Base-by-base conservation (phyloP, 345 rosid genomes). In the Microthlaspi erraticum region DNA sequence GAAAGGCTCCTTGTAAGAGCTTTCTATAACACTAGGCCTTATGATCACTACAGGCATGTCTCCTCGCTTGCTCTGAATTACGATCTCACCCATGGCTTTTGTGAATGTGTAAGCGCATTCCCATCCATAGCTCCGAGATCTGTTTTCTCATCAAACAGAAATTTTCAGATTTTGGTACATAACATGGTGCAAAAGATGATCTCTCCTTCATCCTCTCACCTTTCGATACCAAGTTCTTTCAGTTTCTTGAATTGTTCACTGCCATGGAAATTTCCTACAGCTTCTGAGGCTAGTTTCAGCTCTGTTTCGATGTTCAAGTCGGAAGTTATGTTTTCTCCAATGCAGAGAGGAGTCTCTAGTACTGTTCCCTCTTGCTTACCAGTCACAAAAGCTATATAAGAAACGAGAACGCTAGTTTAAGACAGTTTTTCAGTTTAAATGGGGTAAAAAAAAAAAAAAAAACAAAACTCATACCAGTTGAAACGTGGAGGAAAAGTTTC, bases 1-100 rank as follows among this genome's bases (percentile, higher is more conserved):
- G 74, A 93, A 93, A 8, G 98, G 94, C 49, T 93, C 96, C n/a
- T 71, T 83, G 80, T 64, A 88, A 38, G 98, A 88, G 74, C 98
- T 87, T 39, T 85, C 87, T 7, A 91, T 39, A 34, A 79, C 73
- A 6, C 95, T 79, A 1, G 98, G 96, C 11, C 98, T 87, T 42
- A 84, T 65, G 43, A 87, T 82, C 31, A 85, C 92, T 0, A 83
- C 74, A 0, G 92, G 80, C 16, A 86, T 5, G 32, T 86, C 72
- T 52, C 76, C 91, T 76, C 84, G 88, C 58, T 59, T 36, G 33
- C 73, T 61, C 0, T 69, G 80, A n/a, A 91, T 59, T 42, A 88
- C 20, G 86, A 80, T 77, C 76, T 93, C 97, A 18, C 87, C 97
- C 85, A 91, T 81, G n/a, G 94, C 89, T 81, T 93, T 93, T 13